These are phyloP conservation scores for Stagonosporopsis chrysanthemi DNA, from an alignment of 2,329 filamentous ascomycete species.

Conservation along the genomic window DNA sequence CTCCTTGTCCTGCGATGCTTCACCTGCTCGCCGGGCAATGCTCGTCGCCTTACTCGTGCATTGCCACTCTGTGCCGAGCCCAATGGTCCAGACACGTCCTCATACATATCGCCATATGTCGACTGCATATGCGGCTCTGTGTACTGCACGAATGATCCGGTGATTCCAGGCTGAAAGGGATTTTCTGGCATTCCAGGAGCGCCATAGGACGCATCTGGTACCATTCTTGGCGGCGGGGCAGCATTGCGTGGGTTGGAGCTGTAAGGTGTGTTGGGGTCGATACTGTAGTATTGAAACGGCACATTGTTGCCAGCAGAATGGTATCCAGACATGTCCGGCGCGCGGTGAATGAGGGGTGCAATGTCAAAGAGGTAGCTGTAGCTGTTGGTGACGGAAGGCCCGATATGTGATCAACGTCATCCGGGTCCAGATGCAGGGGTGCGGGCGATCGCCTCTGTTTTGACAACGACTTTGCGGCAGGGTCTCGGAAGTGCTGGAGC, in stretches of 20 bases:
- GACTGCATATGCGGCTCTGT: constrained; percentile 42
- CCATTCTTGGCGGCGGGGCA: constrained; percentile 33
- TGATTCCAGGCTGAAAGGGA: constrained; percentile 41
- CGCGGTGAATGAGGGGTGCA: constrained; percentile 25
- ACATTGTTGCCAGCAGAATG: constrained; percentile 44
- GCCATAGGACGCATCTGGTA: constrained; percentile 37
- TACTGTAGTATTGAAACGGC: constrained; percentile 47
- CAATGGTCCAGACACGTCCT: constrained; percentile 40
- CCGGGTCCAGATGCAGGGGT: constrained; percentile 44
- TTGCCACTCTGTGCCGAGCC: constrained; percentile 39
- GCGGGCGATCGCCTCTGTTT: constrained; percentile 44
- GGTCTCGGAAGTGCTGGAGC: constrained; percentile 37
- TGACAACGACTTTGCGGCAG: constrained; percentile 39
- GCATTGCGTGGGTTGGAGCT: constrained; percentile 34
- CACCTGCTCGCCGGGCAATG: constrained; percentile 68
- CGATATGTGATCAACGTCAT: constrained; percentile 50
- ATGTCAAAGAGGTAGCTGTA: constrained; percentile 29
- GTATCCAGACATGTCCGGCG: constrained; percentile 48
- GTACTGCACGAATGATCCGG: constrained; percentile 43
- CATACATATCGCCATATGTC: constrained; percentile 46
- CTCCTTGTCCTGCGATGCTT: constrained; percentile 94
- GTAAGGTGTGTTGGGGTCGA: constrained; percentile 38
- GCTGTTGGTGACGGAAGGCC: constrained; percentile 36
- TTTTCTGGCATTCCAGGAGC: constrained; percentile 40
- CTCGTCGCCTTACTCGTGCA: constrained; percentile 41